A percentile compares a stretch with the other conserved stretches of the same genome.
Evolutionary conservation across 768 basidiomycete species (phyloP).

Genomic region (Sporobolomyces phaffii): DNA sequence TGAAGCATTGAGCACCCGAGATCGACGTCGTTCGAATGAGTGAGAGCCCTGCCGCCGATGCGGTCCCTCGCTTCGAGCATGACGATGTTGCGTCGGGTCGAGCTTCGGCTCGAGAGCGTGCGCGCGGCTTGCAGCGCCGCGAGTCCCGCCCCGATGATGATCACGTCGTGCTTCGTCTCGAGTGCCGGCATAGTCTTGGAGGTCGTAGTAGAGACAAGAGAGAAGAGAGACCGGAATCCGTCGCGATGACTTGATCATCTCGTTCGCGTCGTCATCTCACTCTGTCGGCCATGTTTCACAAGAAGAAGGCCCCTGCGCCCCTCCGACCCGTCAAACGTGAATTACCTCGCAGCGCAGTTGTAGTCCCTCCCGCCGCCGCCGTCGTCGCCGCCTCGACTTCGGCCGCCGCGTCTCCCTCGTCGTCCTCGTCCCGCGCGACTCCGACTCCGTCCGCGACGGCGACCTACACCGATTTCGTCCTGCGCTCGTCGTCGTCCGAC

Average conservation of each 20-base stretch:
- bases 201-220: too few species aligned
- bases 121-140: constrained; percentile 22
- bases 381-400: background rate
- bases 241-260: too few species aligned
- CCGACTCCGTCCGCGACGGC: background rate
- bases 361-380: background rate
- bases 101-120: background rate
- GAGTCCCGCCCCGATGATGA: constrained; percentile 32
- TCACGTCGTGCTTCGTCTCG: too few species aligned
- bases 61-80: constrained; percentile 32
- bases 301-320: background rate
- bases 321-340: constrained; percentile 15
- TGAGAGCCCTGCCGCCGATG: constrained; percentile 26
- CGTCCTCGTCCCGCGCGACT: background rate
- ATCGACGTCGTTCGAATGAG: constrained; percentile 17
- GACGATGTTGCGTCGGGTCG: background rate
- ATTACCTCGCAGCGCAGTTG: background rate
- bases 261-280: background rate
- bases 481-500: too few species aligned
- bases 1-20: constrained; percentile 31
- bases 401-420: background rate
- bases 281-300: background rate
- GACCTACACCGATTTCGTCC: constrained; percentile 16
- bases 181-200: too few species aligned
- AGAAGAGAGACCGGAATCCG: too few species aligned